A percentile compares a stretch with the other conserved stretches of the same genome.
These are phyloP conservation scores for Citropsis articulata DNA, from an alignment of 345 rosid species.

Conservation along the genomic window DNA sequence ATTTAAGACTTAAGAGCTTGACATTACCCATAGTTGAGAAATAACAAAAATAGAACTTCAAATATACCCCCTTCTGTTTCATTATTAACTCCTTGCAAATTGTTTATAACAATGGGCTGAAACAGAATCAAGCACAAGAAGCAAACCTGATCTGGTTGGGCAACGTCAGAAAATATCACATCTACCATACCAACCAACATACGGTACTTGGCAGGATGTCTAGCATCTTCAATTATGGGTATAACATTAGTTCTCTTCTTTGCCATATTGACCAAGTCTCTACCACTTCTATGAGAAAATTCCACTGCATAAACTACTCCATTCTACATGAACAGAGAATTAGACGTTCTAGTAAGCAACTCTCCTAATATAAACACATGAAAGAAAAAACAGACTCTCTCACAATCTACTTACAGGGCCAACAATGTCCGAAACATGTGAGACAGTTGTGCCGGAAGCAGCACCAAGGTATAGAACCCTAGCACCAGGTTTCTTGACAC, in stretches of 20 bases:
- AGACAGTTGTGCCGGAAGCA: conserved; percentile 99
- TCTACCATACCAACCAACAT: conserved; percentile 99
- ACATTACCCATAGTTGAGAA: not conserved
- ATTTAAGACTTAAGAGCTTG: not conserved
- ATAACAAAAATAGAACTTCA: not conserved
- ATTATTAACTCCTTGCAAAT: not conserved
- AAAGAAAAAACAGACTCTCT: not conserved
- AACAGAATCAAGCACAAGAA: not conserved
- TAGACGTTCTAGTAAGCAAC: not conserved
- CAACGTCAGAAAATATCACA: conserved; percentile 98
- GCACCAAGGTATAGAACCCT: conserved; percentile 97
- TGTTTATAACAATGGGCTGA: not conserved
- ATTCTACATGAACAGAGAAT: conserved; percentile 31
- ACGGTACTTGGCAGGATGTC: conserved; percentile 94
- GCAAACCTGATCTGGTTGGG: conserved; percentile 98
- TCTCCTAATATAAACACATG: not conserved
- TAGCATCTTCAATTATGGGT: conserved; percentile 97
- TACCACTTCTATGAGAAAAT: conserved; percentile 95
- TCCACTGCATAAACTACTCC: conserved; percentile 97
- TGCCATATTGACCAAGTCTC: conserved; percentile 98
- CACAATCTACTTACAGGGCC: conserved; percentile 68
- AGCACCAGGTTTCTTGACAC: conserved; percentile 89
- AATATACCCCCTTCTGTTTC: not conserved
- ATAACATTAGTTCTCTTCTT: conserved; percentile 93
- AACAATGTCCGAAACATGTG: conserved; percentile 94